These are phyloP conservation scores for Fusarium globosum DNA, from an alignment of 2,329 filamentous ascomycete species.

Conservation along the genomic window DNA sequence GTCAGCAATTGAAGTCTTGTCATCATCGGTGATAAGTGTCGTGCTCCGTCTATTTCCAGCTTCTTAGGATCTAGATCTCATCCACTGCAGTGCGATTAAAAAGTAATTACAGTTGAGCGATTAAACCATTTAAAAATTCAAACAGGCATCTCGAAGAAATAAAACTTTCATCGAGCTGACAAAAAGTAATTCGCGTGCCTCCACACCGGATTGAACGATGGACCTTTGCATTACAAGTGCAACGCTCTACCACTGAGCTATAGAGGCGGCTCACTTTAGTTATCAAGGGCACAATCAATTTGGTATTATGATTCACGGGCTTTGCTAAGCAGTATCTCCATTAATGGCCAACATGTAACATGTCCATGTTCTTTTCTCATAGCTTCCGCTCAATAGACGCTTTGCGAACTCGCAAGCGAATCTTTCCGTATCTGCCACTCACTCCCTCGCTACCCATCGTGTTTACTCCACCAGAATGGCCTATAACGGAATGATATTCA, in stretches of 20 bases:
- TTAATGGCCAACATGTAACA: background rate
- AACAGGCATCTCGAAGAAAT: accelerated
- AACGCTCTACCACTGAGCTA: slow-evolving; percentile 32
- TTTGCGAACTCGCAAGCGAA: background rate
- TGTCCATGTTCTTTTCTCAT: background rate
- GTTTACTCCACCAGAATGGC: background rate
- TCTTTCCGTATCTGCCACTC: accelerated
- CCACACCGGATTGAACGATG: slow-evolving; percentile 31
- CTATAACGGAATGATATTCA: accelerated
- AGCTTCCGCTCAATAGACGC: accelerated
- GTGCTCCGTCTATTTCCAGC: background rate
- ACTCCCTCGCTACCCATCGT: too few species aligned
- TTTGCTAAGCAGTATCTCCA: background rate
- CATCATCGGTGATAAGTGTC: accelerated
- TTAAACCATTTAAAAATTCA: accelerated
- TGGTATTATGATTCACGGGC: accelerated
- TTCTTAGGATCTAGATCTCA: background rate
- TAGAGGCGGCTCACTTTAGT: slow-evolving; percentile 2
- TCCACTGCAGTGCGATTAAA: accelerated
- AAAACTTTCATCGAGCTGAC: accelerated
- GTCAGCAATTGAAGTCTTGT: background rate
- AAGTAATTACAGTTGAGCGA: accelerated
- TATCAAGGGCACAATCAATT: accelerated
- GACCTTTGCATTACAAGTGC: slow-evolving; percentile 33
- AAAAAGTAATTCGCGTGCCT: slow-evolving; percentile 1